phyloP scores from a whole-genome alignment of 148 eudicot species.

The Polygonum maritimum region DNA sequence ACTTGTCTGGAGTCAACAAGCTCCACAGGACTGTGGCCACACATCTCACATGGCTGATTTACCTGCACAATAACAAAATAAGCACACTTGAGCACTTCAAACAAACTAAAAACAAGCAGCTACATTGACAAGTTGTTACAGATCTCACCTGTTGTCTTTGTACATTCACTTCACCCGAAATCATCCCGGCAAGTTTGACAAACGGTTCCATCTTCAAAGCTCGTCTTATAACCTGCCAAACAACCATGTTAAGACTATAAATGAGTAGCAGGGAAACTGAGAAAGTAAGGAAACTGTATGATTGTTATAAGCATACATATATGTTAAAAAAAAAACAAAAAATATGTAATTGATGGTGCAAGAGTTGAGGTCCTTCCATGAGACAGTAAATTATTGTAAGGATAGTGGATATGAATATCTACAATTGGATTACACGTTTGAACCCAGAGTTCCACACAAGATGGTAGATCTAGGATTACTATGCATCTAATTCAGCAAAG shows the following conservation, averaged over 20 bases:
- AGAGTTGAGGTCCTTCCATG: neutral
- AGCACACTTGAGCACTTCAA: neutral
- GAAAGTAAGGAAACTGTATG: neutral
- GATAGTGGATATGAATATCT: neutral
- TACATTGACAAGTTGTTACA: neutral
- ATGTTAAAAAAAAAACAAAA: neutral
- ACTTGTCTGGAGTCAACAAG: slow-evolving; percentile 33
- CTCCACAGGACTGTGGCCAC: slow-evolving; percentile 36
- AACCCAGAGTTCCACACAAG: no score
- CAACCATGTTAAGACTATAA: neutral
- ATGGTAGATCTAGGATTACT: neutral
- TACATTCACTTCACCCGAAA: slow-evolving; percentile 27
- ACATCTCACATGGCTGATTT: slow-evolving; percentile 35
- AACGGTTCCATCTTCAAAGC: slow-evolving; percentile 29
- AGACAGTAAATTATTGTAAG: neutral
- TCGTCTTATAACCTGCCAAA: slow-evolving; percentile 30
- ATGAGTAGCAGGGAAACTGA: neutral
- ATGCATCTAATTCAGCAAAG: neutral
- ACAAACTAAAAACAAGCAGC: neutral
- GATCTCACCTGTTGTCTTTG: slow-evolving; percentile 26
- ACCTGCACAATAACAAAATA: slow-evolving; percentile 16
- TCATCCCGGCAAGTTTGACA: slow-evolving; percentile 26
- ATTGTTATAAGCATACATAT: neutral
- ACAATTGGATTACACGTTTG: neutral
- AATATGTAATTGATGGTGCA: neutral